Evolutionary conservation across 768 basidiomycete species (phyloP), one percentile per base, ranked within the genome.

Genomic region (Pleurotus djamor): DNA sequence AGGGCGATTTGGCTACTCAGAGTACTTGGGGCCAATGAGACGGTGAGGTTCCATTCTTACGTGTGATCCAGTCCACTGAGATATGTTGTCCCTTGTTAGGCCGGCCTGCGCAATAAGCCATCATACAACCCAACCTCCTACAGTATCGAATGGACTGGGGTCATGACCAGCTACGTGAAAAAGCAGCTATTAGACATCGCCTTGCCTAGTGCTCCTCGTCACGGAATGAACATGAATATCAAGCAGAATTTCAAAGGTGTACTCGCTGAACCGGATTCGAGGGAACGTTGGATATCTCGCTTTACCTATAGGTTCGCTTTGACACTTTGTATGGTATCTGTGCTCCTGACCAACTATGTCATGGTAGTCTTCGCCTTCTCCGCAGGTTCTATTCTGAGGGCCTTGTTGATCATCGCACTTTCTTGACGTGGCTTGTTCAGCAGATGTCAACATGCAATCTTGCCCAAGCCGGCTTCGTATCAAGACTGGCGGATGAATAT

Each of bases 1-100:
- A 82, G 93, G 48, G 93, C 93, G 3, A 85, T 94, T 5, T 95
- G 93, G 93, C 91, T 94, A 68, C 76, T 94, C 32, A 83, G 92
- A 16, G 91, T 93, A 3, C 85, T 93, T 65, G 93, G 93, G 28
- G 91, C 88, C 16, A 93, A 94, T 64, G 93, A 95, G 72, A 91
- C 89, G 51, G 91, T 92, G 67, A 48, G 75, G 60, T 48, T 4
- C 36, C 2, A 14, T 13, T 35, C 47, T 51, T 32, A 57, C 21
- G 1, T 61, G 35, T 51, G 52, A 48, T 21, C 38, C 2, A 4
- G 38, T n/a, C 21, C 52, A 37, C 57, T 60, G 13, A 63, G n/a
- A n/a, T n/a, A n/a, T n/a, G 43, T 48, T 32, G 52, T 33, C 21
- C 51, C 8, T 37, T 28, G 21, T 35, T 61, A 91, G 91, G 84